Base-by-base conservation (phyloP, 768 basidiomycete species). In the Mrakia gelida region DNA sequence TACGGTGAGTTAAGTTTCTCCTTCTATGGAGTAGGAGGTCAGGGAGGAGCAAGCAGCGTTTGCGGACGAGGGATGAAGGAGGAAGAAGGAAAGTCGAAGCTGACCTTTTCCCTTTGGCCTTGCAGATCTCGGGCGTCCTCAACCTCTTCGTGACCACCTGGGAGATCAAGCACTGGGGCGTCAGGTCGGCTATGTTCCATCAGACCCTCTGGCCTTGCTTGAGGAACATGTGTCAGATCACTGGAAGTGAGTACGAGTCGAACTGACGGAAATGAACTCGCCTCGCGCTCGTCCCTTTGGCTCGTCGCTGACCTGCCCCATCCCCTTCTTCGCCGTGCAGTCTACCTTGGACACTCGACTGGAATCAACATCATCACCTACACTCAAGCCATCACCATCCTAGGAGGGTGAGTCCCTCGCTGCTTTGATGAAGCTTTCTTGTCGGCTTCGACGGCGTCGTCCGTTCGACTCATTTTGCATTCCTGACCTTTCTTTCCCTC, bases 381-480 rank as follows among this genome's bases (percentile, higher is more conserved):
- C n/a, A 82, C 84, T 0, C 84, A 85, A 72, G 49, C 81, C 38
- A 76, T 84, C 79, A 84, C 84, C 21, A 81, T 84, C 32, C 56
- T 83, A 4, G 84, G 84, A 9, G 82, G 81, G 0, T 45, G 65
- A 32, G 62, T n/a, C 1, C 26, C 38, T 21, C 18, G 4, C 49
- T 52, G 2, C 16, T 52, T 2, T n/a, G n/a, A n/a, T n/a, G 49
- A 52, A 4, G 49, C 18, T 52, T 52, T 0, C 4, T 52, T 21
- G 16, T 52, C 49, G 49, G 9, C 49, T 16, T 45, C 45, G 7
- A 38, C 15, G 34, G 56, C 6, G 38, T 61, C 11, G 26, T 38
- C 56, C 30, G 30, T 15, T n/a, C 41, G 6, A 38, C 38, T n/a
- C n/a, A n/a, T n/a, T n/a, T n/a, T n/a, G n/a, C n/a, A 8, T 38